phyloP scores from a whole-genome alignment of 2,329 filamentous ascomycete genomes.

The Cyphellophora europaea region DNA sequence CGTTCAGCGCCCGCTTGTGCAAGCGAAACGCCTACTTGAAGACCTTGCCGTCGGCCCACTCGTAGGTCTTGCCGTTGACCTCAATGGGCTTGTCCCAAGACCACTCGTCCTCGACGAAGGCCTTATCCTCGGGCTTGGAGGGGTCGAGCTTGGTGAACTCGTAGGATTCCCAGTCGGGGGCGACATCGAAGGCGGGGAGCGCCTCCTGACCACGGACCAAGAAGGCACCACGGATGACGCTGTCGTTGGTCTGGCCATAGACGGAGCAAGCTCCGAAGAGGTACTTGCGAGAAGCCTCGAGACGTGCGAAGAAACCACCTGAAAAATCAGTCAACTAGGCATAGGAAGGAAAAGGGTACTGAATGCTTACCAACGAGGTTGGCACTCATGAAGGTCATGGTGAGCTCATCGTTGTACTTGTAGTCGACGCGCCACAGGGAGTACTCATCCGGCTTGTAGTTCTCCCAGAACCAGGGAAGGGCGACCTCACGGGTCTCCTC shows the following conservation, averaged over 20 bases:
- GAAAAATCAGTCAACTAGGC: constrained; percentile 2
- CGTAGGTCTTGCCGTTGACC: constrained; percentile 78
- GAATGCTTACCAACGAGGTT: constrained; percentile 72
- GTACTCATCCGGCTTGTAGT: constrained; percentile 89
- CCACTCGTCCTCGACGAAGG: constrained; percentile 82
- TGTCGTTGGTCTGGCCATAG: constrained; percentile 81
- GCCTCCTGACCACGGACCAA: constrained; percentile 86
- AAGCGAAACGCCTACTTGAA: constrained; percentile 69
- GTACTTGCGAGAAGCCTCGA: constrained; percentile 97
- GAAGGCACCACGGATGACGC: constrained; percentile 86
- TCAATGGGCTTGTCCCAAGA: constrained; percentile 77
- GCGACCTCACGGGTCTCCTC: constrained; percentile 71
- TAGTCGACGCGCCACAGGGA: constrained; percentile 90
- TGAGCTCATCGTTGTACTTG: constrained; percentile 99
- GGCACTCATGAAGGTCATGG: constrained; percentile 95
- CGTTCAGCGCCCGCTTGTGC: background rate
- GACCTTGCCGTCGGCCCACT: constrained; percentile 88
- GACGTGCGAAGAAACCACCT: constrained; percentile 95
- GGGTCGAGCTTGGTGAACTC: constrained; percentile 92
- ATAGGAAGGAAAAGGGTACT: constrained; percentile 11
- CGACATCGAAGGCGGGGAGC: constrained; percentile 84
- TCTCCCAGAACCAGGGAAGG: constrained; percentile 98
- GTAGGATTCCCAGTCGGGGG: constrained; percentile 96
- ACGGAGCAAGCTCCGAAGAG: constrained; percentile 86
- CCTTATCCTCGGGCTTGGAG: constrained; percentile 71